Conservation (phyloP, 2,329 filamentous ascomycete species). For the Fusarium mundagurra region DNA sequence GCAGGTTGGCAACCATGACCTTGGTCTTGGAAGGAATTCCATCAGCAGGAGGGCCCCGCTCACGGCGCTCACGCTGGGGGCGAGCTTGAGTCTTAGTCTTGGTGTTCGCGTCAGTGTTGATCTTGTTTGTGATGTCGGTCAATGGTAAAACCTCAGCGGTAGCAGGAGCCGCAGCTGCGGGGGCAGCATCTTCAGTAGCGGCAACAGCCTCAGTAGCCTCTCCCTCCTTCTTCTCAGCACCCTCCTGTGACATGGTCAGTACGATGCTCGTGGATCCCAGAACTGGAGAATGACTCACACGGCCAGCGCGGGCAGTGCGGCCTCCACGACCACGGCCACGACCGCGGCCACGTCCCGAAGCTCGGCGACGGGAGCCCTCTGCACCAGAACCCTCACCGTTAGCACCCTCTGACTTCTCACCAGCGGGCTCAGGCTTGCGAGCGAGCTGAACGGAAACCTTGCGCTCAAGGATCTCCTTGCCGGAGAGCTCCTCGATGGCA, state of each 20-base stretch:
- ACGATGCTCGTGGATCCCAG: background rate
- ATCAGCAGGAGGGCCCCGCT: slow-evolving; percentile 96
- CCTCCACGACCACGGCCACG: slow-evolving; percentile 76
- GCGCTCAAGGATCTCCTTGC: slow-evolving; percentile 96
- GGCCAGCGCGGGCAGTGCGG: slow-evolving; percentile 68
- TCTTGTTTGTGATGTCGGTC: slow-evolving; percentile 69
- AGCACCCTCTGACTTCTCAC: slow-evolving; percentile 77
- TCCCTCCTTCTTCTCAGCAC: slow-evolving; percentile 58
- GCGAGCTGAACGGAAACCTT: slow-evolving; percentile 99
- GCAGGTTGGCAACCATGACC: slow-evolving; percentile 99
- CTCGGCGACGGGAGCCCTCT: slow-evolving; percentile 71
- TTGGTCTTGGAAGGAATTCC: slow-evolving; percentile 99
- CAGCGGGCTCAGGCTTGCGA: slow-evolving; percentile 91
- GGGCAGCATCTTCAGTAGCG: slow-evolving; percentile 58
- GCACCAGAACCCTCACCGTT: slow-evolving; percentile 80
- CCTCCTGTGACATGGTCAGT: slow-evolving; percentile 44
- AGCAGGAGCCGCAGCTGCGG: slow-evolving; percentile 55
- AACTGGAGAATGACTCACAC: slow-evolving; percentile 45
- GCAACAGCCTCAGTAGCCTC: slow-evolving; percentile 50
- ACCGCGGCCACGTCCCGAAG: slow-evolving; percentile 73
- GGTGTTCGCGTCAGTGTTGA: slow-evolving; percentile 66
- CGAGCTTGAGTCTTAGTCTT: slow-evolving; percentile 67
- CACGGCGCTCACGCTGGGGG: slow-evolving; percentile 69
- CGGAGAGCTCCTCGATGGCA: slow-evolving; percentile 93
- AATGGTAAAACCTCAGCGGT: slow-evolving; percentile 66